phyloP scores from a whole-genome alignment of 345 rosid species.

The Viola odorata region DNA sequence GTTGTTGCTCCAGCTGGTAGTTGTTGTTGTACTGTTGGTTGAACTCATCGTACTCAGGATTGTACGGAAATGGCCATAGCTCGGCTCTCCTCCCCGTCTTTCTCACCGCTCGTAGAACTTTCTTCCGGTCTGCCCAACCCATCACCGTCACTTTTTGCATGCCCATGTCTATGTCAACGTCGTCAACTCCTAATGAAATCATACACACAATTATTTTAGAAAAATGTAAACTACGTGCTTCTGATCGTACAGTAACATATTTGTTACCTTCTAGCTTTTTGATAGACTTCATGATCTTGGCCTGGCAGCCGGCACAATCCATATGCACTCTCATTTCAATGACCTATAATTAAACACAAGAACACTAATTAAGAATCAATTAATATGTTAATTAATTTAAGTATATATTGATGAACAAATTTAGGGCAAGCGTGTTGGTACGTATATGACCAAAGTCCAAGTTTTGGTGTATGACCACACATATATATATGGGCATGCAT shows the following conservation, averaged over 20 bases:
- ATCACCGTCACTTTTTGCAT: constrained; percentile 73
- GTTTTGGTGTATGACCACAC: no score
- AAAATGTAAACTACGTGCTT: no score
- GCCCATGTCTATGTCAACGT: constrained; percentile 47
- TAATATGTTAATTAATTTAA: no score
- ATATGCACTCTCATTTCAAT: constrained; percentile 63
- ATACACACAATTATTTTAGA: not conserved
- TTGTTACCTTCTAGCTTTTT: constrained; percentile 48
- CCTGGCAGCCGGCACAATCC: constrained; percentile 70
- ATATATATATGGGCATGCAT: no score
- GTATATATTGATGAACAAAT: no score
- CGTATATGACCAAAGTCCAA: no score
- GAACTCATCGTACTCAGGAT: constrained; percentile 41
- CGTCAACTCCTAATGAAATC: constrained; percentile 48
- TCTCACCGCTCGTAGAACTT: constrained; percentile 57
- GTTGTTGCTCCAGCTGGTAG: not conserved
- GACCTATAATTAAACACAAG: constrained; percentile 29
- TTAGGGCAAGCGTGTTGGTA: no score
- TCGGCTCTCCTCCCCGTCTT: constrained; percentile 49
- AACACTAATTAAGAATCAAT: not conserved
- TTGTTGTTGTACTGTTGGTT: constrained; percentile 16
- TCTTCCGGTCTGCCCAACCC: constrained; percentile 62
- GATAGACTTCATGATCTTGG: constrained; percentile 53
- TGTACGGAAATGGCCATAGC: constrained; percentile 64
- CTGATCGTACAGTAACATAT: not conserved